Percentiles rank a stretch among this genome's conserved stretches.
These are phyloP conservation scores for Phytophthora hibernalis DNA, from an alignment of 352 stramenopile species.

Conservation along the genomic window DNA sequence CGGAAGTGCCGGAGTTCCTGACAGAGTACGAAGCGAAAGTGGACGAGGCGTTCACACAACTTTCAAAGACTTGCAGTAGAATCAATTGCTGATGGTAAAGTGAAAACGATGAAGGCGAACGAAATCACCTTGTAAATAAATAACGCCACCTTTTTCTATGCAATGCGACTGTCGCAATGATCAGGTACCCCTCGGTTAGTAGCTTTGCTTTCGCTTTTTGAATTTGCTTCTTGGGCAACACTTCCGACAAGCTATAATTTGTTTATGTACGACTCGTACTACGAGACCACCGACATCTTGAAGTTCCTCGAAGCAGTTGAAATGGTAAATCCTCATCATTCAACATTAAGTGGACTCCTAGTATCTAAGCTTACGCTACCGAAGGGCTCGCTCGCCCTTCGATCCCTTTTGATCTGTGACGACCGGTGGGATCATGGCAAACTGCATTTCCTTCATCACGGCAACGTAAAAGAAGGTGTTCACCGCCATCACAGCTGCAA, in stretches of 20 bases:
- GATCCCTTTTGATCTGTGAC: conserved; percentile 8
- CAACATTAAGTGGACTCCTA: too few species aligned
- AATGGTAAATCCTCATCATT: not conserved
- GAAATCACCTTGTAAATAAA: not conserved
- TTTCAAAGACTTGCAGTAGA: conserved; percentile 25
- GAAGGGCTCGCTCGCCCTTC: conserved; percentile 12
- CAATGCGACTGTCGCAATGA: too few species aligned
- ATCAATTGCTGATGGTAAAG: too few species aligned
- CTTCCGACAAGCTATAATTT: too few species aligned
- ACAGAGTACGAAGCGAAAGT: conserved; percentile 30
- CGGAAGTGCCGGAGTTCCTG: conserved; percentile 19
- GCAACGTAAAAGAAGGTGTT: conserved; percentile 47
- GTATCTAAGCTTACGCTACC: conserved; percentile 21
- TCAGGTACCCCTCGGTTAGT: too few species aligned
- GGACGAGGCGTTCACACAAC: conserved; percentile 22
- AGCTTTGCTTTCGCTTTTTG: too few species aligned
- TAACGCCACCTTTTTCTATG: too few species aligned
- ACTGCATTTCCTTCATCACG: conserved; percentile 51
- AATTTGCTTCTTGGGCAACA: too few species aligned
- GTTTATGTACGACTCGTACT: too few species aligned
- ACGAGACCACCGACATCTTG: too few species aligned
- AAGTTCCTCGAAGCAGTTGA: too few species aligned
- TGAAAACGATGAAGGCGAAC: not conserved
- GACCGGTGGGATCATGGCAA: conserved; percentile 33
- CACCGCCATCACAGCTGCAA: conserved; percentile 40